Conservation (phyloP, 805 yeast species). For the Pichia thaimueangensis region DNA sequence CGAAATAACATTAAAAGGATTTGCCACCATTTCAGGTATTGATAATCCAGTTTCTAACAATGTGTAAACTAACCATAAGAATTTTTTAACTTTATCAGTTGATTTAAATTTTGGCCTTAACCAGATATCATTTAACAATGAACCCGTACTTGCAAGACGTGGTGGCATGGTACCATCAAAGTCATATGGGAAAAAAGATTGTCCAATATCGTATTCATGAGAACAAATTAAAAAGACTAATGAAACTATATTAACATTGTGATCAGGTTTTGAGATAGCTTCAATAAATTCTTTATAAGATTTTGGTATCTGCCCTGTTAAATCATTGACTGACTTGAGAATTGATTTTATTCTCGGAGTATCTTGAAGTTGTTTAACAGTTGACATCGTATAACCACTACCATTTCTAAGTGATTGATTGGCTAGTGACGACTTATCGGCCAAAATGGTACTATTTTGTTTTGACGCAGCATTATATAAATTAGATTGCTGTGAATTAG, state of each 20-base stretch:
- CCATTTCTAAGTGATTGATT: conserved; percentile 19
- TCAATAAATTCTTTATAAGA: conserved; percentile 39
- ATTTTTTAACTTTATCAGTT: conserved; percentile 57
- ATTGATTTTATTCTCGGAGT: conserved; percentile 91
- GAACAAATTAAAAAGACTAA: conserved; percentile 69
- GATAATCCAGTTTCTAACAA: conserved; percentile 68
- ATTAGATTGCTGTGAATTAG: conserved; percentile 1
- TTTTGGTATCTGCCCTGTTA: conserved; percentile 43
- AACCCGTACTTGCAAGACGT: conserved; percentile 21
- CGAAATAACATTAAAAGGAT: conserved; percentile 27
- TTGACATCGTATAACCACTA: conserved; percentile 31
- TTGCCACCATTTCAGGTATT: conserved; percentile 34
- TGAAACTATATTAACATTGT: conserved; percentile 56
- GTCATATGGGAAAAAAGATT: conserved; percentile 22
- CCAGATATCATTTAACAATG: conserved; percentile 68
- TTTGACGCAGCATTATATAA: background rate
- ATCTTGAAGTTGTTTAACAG: conserved; percentile 81
- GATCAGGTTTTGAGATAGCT: conserved; percentile 15
- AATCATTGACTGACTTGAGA: conserved; percentile 80
- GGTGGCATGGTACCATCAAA: conserved; percentile 9
- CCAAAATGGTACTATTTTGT: background rate
- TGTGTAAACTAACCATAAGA: conserved; percentile 78
- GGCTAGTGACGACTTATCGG: background rate
- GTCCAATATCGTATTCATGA: conserved; percentile 36
- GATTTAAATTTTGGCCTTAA: conserved; percentile 58